phyloP scores from a whole-genome alignment of 2,329 filamentous ascomycete genomes.

The Colletotrichum kahawae region DNA sequence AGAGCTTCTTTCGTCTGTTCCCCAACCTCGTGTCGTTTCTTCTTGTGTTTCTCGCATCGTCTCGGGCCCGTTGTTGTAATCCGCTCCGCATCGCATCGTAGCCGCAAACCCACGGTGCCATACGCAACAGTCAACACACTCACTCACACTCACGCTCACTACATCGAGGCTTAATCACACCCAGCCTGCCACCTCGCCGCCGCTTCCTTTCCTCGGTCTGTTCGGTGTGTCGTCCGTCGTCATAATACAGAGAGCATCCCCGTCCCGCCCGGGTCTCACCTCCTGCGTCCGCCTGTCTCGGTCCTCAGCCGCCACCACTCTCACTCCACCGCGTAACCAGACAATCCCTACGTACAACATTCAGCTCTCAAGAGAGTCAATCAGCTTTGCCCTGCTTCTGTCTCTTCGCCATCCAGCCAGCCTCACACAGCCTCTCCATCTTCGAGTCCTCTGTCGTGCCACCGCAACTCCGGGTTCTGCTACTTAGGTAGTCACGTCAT shows the following conservation, averaged over 20 bases:
- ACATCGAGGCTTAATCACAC: background rate
- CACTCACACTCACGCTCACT: background rate
- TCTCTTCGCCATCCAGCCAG: background rate
- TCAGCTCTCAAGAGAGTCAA: background rate
- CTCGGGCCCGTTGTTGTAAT: background rate
- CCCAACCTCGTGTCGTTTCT: conserved; percentile 11
- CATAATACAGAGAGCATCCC: background rate
- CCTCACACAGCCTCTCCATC: background rate
- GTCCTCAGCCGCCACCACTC: conserved; percentile 12
- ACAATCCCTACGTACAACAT: background rate
- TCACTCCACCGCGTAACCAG: background rate
- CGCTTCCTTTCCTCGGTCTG: conserved; percentile 4
- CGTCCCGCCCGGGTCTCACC: conserved; percentile 1
- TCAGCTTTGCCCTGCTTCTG: background rate
- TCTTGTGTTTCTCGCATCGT: conserved; percentile 9
- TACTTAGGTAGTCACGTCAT: background rate
- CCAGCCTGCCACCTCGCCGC: background rate
- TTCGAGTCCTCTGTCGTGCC: background rate
- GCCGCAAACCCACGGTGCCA: background rate
- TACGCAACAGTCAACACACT: background rate
- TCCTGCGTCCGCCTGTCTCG: conserved; percentile 5
- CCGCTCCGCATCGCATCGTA: background rate
- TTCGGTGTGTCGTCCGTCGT: conserved; percentile 3
- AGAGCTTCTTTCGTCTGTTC: conserved; percentile 7
- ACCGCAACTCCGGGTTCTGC: background rate